Evolutionary conservation across 768 basidiomycete species (phyloP).

Genomic region (Aureoboletus auriporus): DNA sequence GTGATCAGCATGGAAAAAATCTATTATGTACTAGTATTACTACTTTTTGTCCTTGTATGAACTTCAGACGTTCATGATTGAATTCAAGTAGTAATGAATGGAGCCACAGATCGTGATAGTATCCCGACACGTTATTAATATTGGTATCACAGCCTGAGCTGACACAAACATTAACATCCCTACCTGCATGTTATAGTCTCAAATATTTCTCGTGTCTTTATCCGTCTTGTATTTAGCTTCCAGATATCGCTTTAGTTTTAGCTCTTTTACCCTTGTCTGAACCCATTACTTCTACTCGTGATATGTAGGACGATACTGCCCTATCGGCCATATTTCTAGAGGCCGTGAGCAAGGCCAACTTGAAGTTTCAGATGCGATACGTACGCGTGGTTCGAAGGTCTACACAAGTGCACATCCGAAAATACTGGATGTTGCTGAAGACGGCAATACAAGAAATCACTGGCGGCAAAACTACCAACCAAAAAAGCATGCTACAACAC

Average conservation of each 20-base stretch:
- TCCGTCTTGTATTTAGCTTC: conserved; percentile 6
- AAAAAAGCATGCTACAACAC: conserved; percentile 35
- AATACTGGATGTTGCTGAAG: conserved; percentile 36
- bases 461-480: conserved; percentile 49
- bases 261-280: conserved; percentile 7
- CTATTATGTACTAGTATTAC: too few species aligned
- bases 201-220: neutral
- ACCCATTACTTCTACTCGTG: conserved; percentile 17
- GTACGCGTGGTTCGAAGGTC: conserved; percentile 50
- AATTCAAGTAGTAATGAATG: too few species aligned
- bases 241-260: too few species aligned
- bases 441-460: conserved; percentile 39
- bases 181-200: too few species aligned
- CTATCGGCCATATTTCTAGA: conserved; percentile 46
- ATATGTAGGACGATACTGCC: conserved; percentile 33
- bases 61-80: too few species aligned
- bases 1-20: too few species aligned
- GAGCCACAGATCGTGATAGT: too few species aligned
- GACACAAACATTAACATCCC: too few species aligned
- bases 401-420: conserved; percentile 37
- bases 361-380: conserved; percentile 3
- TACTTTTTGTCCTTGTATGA: too few species aligned
- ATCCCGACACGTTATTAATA: too few species aligned
- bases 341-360: neutral
- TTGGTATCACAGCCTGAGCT: too few species aligned